phyloP scores from a whole-genome alignment of 768 basidiomycete species.

The Amanita jacksonii region DNA sequence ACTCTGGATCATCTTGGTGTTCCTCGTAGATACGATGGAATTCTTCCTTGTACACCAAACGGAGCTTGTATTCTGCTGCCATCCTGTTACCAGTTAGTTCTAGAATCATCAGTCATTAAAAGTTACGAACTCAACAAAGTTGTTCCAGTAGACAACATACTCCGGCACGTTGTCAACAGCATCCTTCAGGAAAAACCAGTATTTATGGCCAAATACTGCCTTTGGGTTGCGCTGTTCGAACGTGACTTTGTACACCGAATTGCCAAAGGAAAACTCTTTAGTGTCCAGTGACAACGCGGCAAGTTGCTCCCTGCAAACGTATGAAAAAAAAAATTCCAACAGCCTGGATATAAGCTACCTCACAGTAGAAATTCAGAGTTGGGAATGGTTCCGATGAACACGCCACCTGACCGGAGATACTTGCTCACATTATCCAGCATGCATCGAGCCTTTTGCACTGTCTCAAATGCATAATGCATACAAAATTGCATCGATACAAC shows the following conservation, averaged over 20 bases:
- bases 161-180: slow-evolving; percentile 98
- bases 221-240: slow-evolving; percentile 64
- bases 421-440: slow-evolving; percentile 89
- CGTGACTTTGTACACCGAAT: slow-evolving; percentile 80
- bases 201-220: slow-evolving; percentile 80
- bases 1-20: slow-evolving; percentile 72
- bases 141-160: slow-evolving; percentile 93
- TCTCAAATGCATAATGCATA: slow-evolving; percentile 99
- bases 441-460: slow-evolving; percentile 71
- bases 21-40: slow-evolving; percentile 87
- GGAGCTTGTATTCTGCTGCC: slow-evolving; percentile 72
- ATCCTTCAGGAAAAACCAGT: slow-evolving; percentile 88
- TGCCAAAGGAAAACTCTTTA: slow-evolving; percentile 76
- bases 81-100: slow-evolving; percentile 38
- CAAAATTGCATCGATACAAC: slow-evolving; percentile 99
- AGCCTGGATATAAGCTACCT: slow-evolving; percentile 21
- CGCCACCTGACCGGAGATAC: slow-evolving; percentile 73
- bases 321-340: slow-evolving; percentile 8
- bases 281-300: slow-evolving; percentile 56
- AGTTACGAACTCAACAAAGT: slow-evolving; percentile 78
- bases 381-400: slow-evolving; percentile 97
- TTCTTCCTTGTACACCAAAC: slow-evolving; percentile 70
- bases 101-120: neutral
- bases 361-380: slow-evolving; percentile 80
- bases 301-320: slow-evolving; percentile 51